Evolutionary conservation across 306 rosid genomes (phyloP).

Genomic region (Castanea mollissima): DNA sequence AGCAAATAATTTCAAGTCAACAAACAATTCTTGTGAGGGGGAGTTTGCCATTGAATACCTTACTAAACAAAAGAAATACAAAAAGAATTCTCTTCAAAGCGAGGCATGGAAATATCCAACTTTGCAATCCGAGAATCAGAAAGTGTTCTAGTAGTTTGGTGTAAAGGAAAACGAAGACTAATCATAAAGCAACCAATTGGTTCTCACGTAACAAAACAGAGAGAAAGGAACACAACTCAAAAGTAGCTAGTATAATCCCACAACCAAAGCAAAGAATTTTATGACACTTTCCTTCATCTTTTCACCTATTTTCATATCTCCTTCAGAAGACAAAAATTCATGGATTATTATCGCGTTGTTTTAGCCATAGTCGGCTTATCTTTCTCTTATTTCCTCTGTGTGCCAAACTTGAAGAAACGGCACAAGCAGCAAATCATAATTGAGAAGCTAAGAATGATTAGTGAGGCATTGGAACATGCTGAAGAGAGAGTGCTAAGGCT

Average conservation of each 20-base stretch:
- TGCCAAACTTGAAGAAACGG: constrained; percentile 42
- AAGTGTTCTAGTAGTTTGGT: too few relatives aligned
- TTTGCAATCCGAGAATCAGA: too few relatives aligned
- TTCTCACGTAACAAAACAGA: background rate
- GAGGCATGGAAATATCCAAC: background rate
- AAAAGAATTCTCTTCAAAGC: background rate
- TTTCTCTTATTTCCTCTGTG: constrained; percentile 34
- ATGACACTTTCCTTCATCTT: background rate
- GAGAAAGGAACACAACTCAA: background rate
- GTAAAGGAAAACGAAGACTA: too few relatives aligned
- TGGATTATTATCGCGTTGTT: constrained; percentile 30
- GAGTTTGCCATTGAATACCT: background rate
- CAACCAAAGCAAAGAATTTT: background rate
- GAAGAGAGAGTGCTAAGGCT: constrained; percentile 51
- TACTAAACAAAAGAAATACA: background rate
- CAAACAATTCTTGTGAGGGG: background rate
- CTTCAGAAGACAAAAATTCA: background rate
- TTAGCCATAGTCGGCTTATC: constrained; percentile 55
- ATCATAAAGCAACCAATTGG: too few relatives aligned
- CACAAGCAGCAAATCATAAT: constrained; percentile 27
- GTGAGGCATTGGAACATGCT: constrained; percentile 54
- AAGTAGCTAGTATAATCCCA: background rate
- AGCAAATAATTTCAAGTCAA: too few relatives aligned
- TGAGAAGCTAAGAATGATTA: constrained; percentile 44
- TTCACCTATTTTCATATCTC: background rate